Evolutionary conservation across 345 rosid species (phyloP).

Genomic region (Citrus sinensis): DNA sequence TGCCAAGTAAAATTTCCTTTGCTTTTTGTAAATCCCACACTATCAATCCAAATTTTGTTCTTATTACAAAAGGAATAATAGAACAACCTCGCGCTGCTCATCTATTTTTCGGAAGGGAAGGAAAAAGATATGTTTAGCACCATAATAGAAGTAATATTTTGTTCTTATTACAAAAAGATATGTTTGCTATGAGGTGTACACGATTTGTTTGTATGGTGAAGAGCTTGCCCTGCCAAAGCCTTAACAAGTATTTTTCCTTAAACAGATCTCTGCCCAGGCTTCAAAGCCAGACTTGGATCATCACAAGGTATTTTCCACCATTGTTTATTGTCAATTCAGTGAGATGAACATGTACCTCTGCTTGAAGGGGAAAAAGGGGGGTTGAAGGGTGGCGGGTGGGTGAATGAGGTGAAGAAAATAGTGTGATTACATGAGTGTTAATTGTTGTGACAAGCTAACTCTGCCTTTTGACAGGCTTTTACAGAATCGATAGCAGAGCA

Average conservation of each 20-base stretch:
- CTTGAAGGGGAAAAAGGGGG: too few species aligned
- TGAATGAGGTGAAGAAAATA: background rate
- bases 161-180: too few species aligned
- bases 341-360: too few species aligned
- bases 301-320: conserved; percentile 36
- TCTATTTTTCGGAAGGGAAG: background rate
- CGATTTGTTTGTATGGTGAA: background rate
- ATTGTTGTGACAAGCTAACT: background rate
- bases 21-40: too few species aligned
- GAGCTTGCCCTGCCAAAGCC: background rate
- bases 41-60: background rate
- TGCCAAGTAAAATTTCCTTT: background rate
- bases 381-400: too few species aligned
- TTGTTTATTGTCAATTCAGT: conserved; percentile 1
- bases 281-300: conserved; percentile 36
- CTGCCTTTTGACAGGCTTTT: conserved; percentile 53
- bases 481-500: conserved; percentile 70
- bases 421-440: background rate
- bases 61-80: background rate
- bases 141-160: background rate
- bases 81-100: background rate
- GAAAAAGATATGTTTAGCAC: background rate
- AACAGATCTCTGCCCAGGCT: conserved; percentile 39
- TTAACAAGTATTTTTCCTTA: background rate
- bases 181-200: background rate